A percentile compares a stretch with the other conserved stretches of the same genome.
phyloP scores from a whole-genome alignment of 1,284 basidiomycete genomes.

The Boletus smithii region DNA sequence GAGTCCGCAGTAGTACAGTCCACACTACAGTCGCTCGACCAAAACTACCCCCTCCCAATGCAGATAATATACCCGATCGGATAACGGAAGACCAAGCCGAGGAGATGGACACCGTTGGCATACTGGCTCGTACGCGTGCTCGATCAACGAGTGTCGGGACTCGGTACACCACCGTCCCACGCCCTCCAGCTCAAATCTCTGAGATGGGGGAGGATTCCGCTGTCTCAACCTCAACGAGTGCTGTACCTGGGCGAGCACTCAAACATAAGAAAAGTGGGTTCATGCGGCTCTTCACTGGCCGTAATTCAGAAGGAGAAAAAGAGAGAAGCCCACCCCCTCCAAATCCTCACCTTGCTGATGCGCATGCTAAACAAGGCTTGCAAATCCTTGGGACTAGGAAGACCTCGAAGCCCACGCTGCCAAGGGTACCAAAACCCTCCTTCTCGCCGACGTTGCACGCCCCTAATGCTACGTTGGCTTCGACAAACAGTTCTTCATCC shows the following conservation, averaged over 20 bases:
- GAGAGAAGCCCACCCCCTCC: conserved; percentile 49
- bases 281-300: conserved; percentile 70
- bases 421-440: conserved; percentile 46
- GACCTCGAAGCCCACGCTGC: conserved; percentile 20
- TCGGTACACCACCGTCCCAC: conserved; percentile 46
- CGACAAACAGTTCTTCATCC: conserved; percentile 2
- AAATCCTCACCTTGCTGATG: conserved; percentile 47
- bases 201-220: conserved; percentile 42
- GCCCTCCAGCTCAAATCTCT: conserved; percentile 36
- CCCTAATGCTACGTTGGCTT: conserved; percentile 11
- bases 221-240: conserved; percentile 15
- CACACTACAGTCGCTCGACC: conserved; percentile 33
- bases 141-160: conserved; percentile 62
- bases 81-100: conserved; percentile 16
- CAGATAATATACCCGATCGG: conserved; percentile 27
- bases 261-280: conserved; percentile 79
- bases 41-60: conserved; percentile 30
- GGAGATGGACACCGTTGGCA: conserved; percentile 20
- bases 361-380: conserved; percentile 33
- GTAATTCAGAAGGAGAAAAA: conserved; percentile 38
- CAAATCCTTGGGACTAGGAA: conserved; percentile 29
- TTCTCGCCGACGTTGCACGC: conserved; percentile 13
- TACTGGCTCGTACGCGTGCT: conserved; percentile 38
- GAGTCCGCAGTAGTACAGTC: conserved; percentile 50
- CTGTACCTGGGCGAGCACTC: conserved; percentile 43